Base-by-base conservation (phyloP, 1,284 basidiomycete species). In the Pyrrhoderma noxium region DNA sequence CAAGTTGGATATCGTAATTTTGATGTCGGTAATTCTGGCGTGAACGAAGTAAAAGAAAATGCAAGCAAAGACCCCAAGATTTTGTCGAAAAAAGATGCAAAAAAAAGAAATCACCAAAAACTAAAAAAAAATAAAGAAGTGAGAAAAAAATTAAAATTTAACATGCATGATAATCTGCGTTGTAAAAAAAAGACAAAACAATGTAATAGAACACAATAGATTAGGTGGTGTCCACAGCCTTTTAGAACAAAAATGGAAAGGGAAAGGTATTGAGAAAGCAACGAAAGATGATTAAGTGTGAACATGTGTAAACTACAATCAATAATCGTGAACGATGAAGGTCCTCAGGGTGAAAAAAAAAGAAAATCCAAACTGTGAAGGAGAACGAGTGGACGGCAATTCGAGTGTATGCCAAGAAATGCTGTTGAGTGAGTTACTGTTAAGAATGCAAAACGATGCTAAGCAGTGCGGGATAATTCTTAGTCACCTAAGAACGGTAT, bases 211-310 rank as follows among this genome's bases (percentile, higher is more conserved):
- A 45, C 16, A 40, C 35, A 21, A 8, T 23, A 14, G 47, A 23
- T 21, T 31, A 35, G 34, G 49, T 11, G 34, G 18, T 46, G 43
- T 27, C 40, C 38, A 51, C 49, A 45, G 13, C 27, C 27, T 31
- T 31, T 5, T 5, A 5, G 27, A 31, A 31, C 27, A 31, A 11
- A 31, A 9, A 19, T 36, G 9, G 5, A 9, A 19, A 45, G 9
- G 5, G 44, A 39, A 11, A 36, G 21, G 19, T 18, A 22, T 35
- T 19, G 31, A 43, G 23, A 41, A n/a, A 40, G n/a, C 14, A 35
- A 43, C 18, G 21, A 46, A 37, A 16, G 45, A 42, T 39, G 31
- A 51, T 45, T 45, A 45, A 9, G 41, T 44, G 19, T 25, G 34
- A 45, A 36, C 18, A 39, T 45, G 19, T 44, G 34, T 46, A 37